A percentile compares a stretch with the other conserved stretches of the same genome.
phyloP scores from a whole-genome alignment of 1,139 yeast genomes.

The Hansenula anomala region DNA sequence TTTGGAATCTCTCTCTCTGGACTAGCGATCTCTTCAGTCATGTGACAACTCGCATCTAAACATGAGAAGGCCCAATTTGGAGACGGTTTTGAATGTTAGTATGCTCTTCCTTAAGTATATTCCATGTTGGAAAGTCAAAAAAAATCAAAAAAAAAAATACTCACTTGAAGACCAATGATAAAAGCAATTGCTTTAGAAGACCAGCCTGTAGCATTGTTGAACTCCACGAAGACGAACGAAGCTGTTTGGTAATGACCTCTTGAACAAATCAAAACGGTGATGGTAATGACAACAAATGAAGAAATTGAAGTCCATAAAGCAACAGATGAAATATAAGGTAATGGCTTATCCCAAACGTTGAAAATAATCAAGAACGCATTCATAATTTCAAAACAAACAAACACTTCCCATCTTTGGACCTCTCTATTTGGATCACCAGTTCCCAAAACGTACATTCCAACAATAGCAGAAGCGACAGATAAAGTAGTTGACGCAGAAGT shows the following conservation, averaged over 20 bases:
- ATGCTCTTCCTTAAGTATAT: no score
- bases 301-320: conserved; percentile 50
- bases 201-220: conserved; percentile 64
- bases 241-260: conserved; percentile 52
- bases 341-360: conserved; percentile 53
- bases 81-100: no score
- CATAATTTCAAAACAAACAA: conserved; percentile 44
- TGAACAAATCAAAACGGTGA: conserved; percentile 52
- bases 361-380: conserved; percentile 42
- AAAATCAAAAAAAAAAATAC: no score
- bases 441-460: conserved; percentile 50
- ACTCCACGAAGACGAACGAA: conserved; percentile 55
- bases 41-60: conserved; percentile 59
- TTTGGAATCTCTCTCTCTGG: conserved; percentile 57
- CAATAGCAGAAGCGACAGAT: conserved; percentile 45
- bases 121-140: no score
- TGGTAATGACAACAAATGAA: conserved; percentile 50
- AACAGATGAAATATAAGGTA: conserved; percentile 47
- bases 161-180: conserved; percentile 57
- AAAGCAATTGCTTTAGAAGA: conserved; percentile 50
- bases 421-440: conserved; percentile 38
- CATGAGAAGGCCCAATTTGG: conserved; percentile 65
- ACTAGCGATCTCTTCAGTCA: conserved; percentile 56
- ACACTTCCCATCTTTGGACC: conserved; percentile 54
- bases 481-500: conserved; percentile 57